Evolutionary conservation across 768 basidiomycete genomes (phyloP), one percentile per base, ranked within the genome.

Genomic region (Mycena maculata): DNA sequence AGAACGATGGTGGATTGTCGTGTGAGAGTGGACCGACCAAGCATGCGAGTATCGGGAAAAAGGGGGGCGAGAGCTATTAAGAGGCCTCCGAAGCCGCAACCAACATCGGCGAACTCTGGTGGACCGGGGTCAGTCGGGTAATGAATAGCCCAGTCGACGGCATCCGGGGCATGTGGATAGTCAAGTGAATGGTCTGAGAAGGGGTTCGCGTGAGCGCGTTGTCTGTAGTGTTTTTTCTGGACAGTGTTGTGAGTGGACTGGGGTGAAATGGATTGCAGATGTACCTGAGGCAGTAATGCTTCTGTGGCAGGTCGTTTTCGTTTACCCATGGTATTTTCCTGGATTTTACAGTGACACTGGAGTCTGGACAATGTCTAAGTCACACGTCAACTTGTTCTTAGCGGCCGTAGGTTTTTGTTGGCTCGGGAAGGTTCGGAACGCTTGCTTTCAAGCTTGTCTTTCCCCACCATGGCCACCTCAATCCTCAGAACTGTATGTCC

Each of bases 71-170:
- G 88, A 5, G 92, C 81, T 70, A 96, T 92, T 65, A 97, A 83
- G 42, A 99, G 87, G 18, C 98, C 98, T 16, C 98, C 98, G 74
- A 99, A 99, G 45, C 98, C 98, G 77, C 98, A 99, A 0, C 98
- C 98, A 38, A 99, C 89, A 78, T 99, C 98, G 4, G 95, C 98
- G 74, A 96, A 98, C 79, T 96, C 95, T 48, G 98, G 96, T 12
- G 81, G 80, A 74, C 75, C 78, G 31, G 81, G 77, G 76, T 89
- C 92, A 30, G 88, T 84, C 0, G 97, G 96, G 80, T 90, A 99
- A 78, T 96, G 94, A 23, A 79, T 77, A 13, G 83, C 77, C 96
- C 96, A 98, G 79, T 96, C 90, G 77, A 97, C 88, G 54, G 81
- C 79, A 36, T 84, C 76, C 5, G 96, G 96, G 8, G 90, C 89